Evolutionary conservation across 2,329 filamentous ascomycete species (phyloP).

Genomic region (Cladosporium oxysporum): DNA sequence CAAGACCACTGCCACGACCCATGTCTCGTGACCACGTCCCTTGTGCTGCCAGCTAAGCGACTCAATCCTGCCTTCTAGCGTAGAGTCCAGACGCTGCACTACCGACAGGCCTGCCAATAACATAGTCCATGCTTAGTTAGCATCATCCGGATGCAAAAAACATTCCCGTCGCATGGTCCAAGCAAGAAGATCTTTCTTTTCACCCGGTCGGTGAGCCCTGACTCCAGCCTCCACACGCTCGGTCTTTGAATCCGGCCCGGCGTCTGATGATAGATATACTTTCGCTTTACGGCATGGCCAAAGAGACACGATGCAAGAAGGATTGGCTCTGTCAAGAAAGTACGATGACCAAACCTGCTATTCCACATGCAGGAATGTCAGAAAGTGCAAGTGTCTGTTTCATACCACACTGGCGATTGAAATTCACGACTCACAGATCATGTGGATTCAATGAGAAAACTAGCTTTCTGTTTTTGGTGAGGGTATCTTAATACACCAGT

Average conservation of each 20-base stretch:
- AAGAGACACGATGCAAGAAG: too few relatives aligned
- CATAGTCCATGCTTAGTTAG: neutral
- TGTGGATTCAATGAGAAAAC: neutral
- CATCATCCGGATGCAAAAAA: neutral
- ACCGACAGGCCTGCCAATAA: neutral
- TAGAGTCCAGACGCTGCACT: neutral
- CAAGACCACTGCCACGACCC: neutral
- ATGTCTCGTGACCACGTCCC: neutral
- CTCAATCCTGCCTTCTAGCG: neutral
- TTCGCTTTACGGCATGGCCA: too few relatives aligned
- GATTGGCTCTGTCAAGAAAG: too few relatives aligned
- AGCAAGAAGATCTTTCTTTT: too few relatives aligned
- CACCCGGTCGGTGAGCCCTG: too few relatives aligned
- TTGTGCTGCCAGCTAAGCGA: neutral
- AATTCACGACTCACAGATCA: neutral
- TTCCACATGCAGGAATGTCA: too few relatives aligned
- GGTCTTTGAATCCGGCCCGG: too few relatives aligned
- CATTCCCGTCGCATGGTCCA: neutral
- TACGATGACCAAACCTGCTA: too few relatives aligned
- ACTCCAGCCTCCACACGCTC: too few relatives aligned
- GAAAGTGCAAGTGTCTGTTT: too few relatives aligned
- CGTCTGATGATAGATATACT: too few relatives aligned
- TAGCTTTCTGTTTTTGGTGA: slow-evolving; percentile 4
- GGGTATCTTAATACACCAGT: slow-evolving; percentile 10
- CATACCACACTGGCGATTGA: too few relatives aligned